Evolutionary conservation across 2,329 filamentous ascomycete genomes (phyloP).

Genomic region (Elsinoe ampelina): DNA sequence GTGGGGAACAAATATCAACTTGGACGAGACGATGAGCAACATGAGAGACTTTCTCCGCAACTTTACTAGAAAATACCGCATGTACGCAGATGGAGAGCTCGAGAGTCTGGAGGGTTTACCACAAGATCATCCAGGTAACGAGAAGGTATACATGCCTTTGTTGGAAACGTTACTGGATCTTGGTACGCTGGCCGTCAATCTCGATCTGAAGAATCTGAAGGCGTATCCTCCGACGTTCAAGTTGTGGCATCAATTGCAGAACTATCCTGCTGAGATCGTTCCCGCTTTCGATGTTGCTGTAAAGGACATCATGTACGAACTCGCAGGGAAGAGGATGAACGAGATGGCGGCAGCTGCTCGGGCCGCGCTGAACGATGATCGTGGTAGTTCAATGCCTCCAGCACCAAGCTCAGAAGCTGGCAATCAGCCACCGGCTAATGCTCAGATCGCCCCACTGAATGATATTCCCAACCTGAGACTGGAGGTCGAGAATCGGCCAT

Average conservation of each 20-base stretch:
- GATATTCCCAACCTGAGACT: constrained; percentile 60
- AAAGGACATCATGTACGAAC: constrained; percentile 85
- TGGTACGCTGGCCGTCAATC: constrained; percentile 72
- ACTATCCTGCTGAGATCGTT: constrained; percentile 92
- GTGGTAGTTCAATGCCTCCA: constrained; percentile 63
- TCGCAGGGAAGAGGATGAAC: constrained; percentile 71
- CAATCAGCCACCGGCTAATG: constrained; percentile 22
- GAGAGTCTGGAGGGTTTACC: constrained; percentile 60
- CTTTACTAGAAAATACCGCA: constrained; percentile 86
- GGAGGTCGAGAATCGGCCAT: constrained; percentile 70
- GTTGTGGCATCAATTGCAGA: constrained; percentile 88
- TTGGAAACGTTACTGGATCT: constrained; percentile 86
- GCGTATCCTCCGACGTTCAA: constrained; percentile 87
- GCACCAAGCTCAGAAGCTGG: constrained; percentile 63
- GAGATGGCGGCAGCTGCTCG: constrained; percentile 40
- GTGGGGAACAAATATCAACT: constrained; percentile 95
- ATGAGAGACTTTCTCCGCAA: constrained; percentile 92
- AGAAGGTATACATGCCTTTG: constrained; percentile 74
- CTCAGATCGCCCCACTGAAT: constrained; percentile 28
- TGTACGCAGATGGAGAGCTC: constrained; percentile 79
- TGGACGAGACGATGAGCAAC: constrained; percentile 74
- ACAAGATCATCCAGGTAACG: constrained; percentile 59
- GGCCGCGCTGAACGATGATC: background rate
- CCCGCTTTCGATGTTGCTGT: constrained; percentile 92
- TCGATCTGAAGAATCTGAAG: constrained; percentile 83